Conservation (phyloP, 225 moss, liverwort and hornwort species). For the Climacium dendroides region DNA sequence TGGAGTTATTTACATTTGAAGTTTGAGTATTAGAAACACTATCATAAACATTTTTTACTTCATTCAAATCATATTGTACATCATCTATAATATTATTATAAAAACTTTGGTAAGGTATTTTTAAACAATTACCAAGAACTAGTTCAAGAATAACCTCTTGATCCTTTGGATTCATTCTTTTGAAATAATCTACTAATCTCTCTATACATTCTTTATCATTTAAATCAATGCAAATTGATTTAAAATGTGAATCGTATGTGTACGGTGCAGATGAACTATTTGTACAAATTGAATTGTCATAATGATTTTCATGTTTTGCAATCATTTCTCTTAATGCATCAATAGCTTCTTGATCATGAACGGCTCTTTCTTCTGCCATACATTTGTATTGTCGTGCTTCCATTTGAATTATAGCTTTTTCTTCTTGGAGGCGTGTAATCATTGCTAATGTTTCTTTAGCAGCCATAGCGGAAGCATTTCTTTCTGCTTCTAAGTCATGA, state of each 20-base stretch:
- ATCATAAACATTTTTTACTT: not conserved
- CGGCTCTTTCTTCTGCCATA: constrained; percentile 65
- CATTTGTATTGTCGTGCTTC: constrained; percentile 71
- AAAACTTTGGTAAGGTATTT: not conserved
- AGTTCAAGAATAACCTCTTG: constrained; percentile 9
- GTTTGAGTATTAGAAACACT: not conserved
- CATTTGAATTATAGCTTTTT: constrained; percentile 65
- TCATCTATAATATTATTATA: not conserved
- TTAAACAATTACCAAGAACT: not conserved
- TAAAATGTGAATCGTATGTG: not conserved
- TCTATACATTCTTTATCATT: constrained; percentile 9
- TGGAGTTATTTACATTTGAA: not conserved
- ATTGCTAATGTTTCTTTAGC: constrained; percentile 84
- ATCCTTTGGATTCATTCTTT: constrained; percentile 2
- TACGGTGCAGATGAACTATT: not conserved
- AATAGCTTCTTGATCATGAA: constrained; percentile 65
- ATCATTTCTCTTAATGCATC: constrained; percentile 42
- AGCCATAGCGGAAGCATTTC: constrained; percentile 65
- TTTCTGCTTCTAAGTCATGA: constrained; percentile 67
- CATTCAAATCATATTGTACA: not conserved
- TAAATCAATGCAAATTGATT: not conserved
- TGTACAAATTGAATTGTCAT: not conserved
- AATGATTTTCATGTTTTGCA: constrained; percentile 7
- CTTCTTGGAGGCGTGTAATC: constrained; percentile 84
- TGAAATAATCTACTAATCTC: not conserved